Evolutionary conservation across 805 yeast genomes (phyloP).

Genomic region (Saturnispora bothae): DNA sequence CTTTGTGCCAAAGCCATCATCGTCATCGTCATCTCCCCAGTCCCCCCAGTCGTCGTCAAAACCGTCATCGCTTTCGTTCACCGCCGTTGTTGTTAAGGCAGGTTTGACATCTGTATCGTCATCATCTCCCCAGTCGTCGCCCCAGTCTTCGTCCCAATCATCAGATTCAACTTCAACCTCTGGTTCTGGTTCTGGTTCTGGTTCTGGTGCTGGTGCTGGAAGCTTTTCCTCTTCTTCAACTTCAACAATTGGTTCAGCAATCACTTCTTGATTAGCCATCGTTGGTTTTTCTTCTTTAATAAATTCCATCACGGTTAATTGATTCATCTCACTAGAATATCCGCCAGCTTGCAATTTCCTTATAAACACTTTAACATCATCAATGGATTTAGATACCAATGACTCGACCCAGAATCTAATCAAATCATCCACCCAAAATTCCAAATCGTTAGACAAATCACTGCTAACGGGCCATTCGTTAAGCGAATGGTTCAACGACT

Average conservation of each 20-base stretch:
- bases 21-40: constrained; percentile 10
- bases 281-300: too few relatives aligned
- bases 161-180: constrained; percentile 4
- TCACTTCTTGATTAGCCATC: too few relatives aligned
- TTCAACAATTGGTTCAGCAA: too few relatives aligned
- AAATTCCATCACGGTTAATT: constrained; percentile 2
- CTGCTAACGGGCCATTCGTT: constrained; percentile 19
- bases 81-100: constrained; percentile 2
- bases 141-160: constrained; percentile 10
- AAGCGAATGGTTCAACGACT: constrained; percentile 16
- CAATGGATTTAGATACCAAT: constrained; percentile 19
- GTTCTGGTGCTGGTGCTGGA: neutral
- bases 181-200: neutral
- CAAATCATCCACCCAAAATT: constrained; percentile 27
- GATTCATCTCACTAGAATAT: constrained; percentile 9
- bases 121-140: constrained; percentile 15
- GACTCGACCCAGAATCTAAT: constrained; percentile 21
- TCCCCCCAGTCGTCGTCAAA: constrained; percentile 21
- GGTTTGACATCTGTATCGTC: constrained; percentile 9
- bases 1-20: too few relatives aligned
- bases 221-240: neutral
- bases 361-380: constrained; percentile 18
- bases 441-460: constrained; percentile 24
- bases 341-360: constrained; percentile 11
- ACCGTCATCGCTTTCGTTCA: constrained; percentile 15